These are phyloP conservation scores for Exophiala phaeomuriformis DNA, from an alignment of 2,329 filamentous ascomycete genomes.

Conservation along the genomic window DNA sequence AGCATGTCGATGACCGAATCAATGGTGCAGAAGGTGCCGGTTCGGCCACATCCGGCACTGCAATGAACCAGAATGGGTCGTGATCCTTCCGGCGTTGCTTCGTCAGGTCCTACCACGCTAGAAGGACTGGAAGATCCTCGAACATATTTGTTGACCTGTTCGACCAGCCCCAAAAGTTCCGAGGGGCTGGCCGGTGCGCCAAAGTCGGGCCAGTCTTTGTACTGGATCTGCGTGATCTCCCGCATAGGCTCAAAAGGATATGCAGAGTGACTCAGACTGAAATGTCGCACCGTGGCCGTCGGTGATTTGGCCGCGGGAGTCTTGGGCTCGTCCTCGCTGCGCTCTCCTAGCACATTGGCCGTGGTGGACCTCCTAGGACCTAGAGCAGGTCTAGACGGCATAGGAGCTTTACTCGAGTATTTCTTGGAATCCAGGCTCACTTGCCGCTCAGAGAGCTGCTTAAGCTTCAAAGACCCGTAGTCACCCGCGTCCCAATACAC, in stretches of 20 bases:
- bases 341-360: conserved; percentile 25
- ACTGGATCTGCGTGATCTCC: conserved; percentile 91
- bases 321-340: conserved; percentile 23
- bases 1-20: conserved; percentile 95
- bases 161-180: conserved; percentile 81
- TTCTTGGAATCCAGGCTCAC: conserved; percentile 61
- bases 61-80: conserved; percentile 88
- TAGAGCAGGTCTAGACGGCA: conserved; percentile 34
- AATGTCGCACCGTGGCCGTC: conserved; percentile 77
- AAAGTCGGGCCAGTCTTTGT: conserved; percentile 95
- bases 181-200: conserved; percentile 82
- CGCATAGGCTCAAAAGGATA: conserved; percentile 79
- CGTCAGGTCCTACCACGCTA: conserved; percentile 46
- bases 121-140: conserved; percentile 30
- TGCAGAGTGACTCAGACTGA: conserved; percentile 67
- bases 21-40: conserved; percentile 92
- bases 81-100: conserved; percentile 49
- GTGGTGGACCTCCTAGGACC: conserved; percentile 34
- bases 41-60: conserved; percentile 90
- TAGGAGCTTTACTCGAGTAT: conserved; percentile 38
- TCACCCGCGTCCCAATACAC: conserved; percentile 79
- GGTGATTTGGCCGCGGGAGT: conserved; percentile 49
- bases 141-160: conserved; percentile 68
- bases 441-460: conserved; percentile 70
- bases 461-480: conserved; percentile 71